Evolutionary conservation across 805 yeast genomes (phyloP).

Genomic region (Saturnispora serradocipensis): DNA sequence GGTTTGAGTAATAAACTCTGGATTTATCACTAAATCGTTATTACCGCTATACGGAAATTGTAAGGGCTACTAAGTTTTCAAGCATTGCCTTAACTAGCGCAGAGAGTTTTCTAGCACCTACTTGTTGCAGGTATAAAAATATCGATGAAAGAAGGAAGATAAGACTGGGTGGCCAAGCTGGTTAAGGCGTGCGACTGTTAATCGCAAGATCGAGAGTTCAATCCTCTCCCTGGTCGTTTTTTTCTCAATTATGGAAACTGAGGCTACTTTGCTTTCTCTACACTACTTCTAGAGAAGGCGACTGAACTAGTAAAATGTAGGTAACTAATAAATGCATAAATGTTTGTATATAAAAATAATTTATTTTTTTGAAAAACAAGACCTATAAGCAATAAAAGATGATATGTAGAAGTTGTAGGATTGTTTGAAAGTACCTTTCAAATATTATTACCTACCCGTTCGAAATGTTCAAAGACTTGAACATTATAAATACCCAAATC

Average conservation of each 20-base stretch:
- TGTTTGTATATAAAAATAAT: no score
- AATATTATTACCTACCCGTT: slow-evolving; percentile 15
- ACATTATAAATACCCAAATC: slow-evolving; percentile 49
- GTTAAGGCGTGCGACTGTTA: slow-evolving; percentile 57
- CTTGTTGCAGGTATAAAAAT: no score
- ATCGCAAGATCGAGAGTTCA: slow-evolving; percentile 58
- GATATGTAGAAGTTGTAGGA: not conserved
- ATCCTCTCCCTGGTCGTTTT: slow-evolving; percentile 48
- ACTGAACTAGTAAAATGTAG: not conserved
- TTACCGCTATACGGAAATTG: not conserved
- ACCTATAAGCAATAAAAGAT: not conserved
- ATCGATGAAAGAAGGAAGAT: no score
- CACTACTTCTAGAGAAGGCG: not conserved
- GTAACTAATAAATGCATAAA: not conserved
- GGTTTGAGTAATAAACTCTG: no score
- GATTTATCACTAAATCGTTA: not conserved
- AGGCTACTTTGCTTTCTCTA: not conserved
- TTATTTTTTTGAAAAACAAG: not conserved
- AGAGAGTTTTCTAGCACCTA: no score
- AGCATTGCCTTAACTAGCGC: no score
- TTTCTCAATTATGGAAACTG: no score
- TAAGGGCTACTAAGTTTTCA: no score
- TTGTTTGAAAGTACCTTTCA: not conserved
- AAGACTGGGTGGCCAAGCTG: slow-evolving; percentile 50
- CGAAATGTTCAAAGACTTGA: slow-evolving; percentile 36